phyloP scores from a whole-genome alignment of 2,329 filamentous ascomycete genomes.

The Delphinella strobiligena region DNA sequence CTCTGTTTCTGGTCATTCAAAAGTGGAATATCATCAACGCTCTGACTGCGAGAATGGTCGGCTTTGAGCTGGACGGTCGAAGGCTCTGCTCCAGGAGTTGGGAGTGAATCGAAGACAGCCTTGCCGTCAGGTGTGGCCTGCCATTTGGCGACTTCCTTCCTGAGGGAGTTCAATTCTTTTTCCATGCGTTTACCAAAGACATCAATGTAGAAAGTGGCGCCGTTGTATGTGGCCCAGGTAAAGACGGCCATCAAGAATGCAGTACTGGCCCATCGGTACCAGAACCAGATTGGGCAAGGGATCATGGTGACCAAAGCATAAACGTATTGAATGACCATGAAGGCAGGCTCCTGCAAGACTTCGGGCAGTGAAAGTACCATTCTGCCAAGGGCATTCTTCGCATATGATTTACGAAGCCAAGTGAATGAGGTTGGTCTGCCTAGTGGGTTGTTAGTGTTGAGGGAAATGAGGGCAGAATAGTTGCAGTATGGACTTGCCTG shows the following conservation, averaged over 20 bases:
- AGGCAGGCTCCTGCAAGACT: constrained; percentile 69
- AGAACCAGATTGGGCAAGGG: constrained; percentile 91
- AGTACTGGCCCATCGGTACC: constrained; percentile 68
- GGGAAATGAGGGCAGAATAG: not conserved
- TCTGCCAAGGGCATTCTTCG: constrained; percentile 78
- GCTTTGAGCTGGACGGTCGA: not conserved
- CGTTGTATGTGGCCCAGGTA: constrained; percentile 90
- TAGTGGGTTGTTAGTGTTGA: not conserved
- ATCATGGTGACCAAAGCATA: constrained; percentile 91
- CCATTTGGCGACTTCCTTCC: constrained; percentile 80
- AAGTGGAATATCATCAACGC: constrained; percentile 46
- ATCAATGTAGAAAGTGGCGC: constrained; percentile 95
- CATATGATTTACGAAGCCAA: constrained; percentile 86
- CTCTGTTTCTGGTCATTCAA: constrained; percentile 25
- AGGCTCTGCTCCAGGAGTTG: constrained; percentile 4
- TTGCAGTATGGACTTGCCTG: constrained; percentile 31
- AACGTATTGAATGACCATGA: constrained; percentile 90
- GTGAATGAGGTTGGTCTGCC: constrained; percentile 90
- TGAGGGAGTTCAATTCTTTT: constrained; percentile 84
- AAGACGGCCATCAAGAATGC: constrained; percentile 74
- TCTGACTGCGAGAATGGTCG: constrained; percentile 11
- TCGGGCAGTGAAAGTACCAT: constrained; percentile 69
- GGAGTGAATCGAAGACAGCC: constrained; percentile 4
- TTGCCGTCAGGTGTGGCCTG: constrained; percentile 39
- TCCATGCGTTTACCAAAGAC: constrained; percentile 95